phyloP scores from a whole-genome alignment of 768 basidiomycete species.

The Stropharia rugosoannulata region DNA sequence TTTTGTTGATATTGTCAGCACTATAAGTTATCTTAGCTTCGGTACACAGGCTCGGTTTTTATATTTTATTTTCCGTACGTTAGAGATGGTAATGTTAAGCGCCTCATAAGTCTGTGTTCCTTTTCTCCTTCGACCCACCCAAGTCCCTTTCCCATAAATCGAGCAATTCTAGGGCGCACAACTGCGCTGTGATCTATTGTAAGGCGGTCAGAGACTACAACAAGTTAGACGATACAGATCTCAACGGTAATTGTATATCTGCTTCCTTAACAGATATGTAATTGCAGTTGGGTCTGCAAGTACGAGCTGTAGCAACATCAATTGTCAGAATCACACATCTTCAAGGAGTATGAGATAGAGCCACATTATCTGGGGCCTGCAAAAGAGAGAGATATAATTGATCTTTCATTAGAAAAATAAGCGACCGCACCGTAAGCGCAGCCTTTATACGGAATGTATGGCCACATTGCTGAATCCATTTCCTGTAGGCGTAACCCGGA shows the following conservation, averaged over 20 bases:
- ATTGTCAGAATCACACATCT: neutral
- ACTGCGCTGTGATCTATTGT: conserved; percentile 2
- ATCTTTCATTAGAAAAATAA: neutral
- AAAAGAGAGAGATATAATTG: neutral
- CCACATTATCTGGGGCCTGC: conserved; percentile 2
- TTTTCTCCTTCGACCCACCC: conserved; percentile 9
- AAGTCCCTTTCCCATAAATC: neutral
- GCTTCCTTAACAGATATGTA: neutral
- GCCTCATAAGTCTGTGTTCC: conserved; percentile 2
- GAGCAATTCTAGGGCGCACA: neutral
- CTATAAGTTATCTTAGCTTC: neutral
- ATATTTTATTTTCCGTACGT: neutral
- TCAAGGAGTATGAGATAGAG: neutral
- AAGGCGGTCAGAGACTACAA: neutral
- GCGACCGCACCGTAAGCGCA: neutral
- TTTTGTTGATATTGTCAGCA: neutral
- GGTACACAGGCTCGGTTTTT: neutral
- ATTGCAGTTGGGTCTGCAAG: conserved; percentile 2
- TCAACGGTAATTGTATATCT: conserved; percentile 6
- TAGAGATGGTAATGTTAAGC: neutral
- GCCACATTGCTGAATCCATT: neutral
- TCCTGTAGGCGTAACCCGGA: neutral
- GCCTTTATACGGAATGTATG: conserved; percentile 4
- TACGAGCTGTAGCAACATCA: neutral
- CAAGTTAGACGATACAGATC: neutral